These are phyloP conservation scores for Circinella minor DNA, from an alignment of 371 early-diverging fungal species.

Conservation along the genomic window DNA sequence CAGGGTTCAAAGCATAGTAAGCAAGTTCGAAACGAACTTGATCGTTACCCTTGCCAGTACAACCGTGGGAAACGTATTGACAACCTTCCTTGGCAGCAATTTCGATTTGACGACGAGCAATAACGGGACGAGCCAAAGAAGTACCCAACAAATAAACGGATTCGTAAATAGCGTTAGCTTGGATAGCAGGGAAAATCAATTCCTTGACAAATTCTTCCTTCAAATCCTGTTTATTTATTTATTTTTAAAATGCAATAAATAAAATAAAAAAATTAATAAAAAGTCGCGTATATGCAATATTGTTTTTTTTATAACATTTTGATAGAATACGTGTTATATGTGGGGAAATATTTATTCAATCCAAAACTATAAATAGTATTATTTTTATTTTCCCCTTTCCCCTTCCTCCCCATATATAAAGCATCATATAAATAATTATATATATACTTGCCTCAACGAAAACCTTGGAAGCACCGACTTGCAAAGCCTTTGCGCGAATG, in stretches of 20 bases:
- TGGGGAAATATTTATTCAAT: too few species aligned
- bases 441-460: conserved; percentile 79
- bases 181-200: conserved; percentile 90
- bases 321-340: too few species aligned
- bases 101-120: conserved; percentile 89
- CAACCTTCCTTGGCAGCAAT: conserved; percentile 92
- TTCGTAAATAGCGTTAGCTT: conserved; percentile 96
- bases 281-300: not conserved
- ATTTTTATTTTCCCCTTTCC: too few species aligned
- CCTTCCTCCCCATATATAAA: too few species aligned
- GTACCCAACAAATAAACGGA: conserved; percentile 95
- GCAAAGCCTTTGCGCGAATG: conserved; percentile 88
- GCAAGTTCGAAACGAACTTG: conserved; percentile 98
- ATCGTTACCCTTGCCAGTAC: conserved; percentile 99
- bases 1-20: conserved; percentile 93
- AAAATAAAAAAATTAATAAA: not conserved
- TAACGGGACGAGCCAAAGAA: conserved; percentile 96
- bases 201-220: conserved; percentile 93
- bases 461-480: conserved; percentile 92
- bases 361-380: not conserved
- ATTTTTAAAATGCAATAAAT: too few species aligned
- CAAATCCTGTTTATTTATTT: conserved; percentile 66
- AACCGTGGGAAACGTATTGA: conserved; percentile 95
- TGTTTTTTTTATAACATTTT: too few species aligned
- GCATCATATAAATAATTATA: too few species aligned